These are phyloP conservation scores for Catenaria anguillulae DNA, from an alignment of 371 early-diverging fungal genomes.

Conservation along the genomic window DNA sequence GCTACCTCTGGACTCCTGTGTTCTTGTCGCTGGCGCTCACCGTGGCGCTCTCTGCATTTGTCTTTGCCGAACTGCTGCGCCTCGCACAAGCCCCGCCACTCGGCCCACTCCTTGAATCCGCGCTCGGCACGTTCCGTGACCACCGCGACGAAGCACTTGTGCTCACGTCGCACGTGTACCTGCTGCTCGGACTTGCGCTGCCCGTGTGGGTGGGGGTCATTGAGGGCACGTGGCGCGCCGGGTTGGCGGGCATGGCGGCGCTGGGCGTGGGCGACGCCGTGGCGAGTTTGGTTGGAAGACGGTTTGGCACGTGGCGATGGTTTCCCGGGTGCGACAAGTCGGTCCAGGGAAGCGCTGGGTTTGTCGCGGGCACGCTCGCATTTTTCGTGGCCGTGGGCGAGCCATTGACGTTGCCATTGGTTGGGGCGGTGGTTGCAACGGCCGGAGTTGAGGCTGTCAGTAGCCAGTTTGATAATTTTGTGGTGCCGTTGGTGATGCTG, in stretches of 20 bases:
- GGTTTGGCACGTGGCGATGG: neutral
- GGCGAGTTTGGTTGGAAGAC: neutral
- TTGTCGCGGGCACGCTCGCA: constrained; percentile 1
- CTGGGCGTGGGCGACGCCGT: constrained; percentile 6
- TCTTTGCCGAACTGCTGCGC: constrained; percentile 6
- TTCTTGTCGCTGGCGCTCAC: constrained; percentile 6
- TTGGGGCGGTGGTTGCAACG: neutral
- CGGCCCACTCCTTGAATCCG: neutral
- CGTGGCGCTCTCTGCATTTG: constrained; percentile 7
- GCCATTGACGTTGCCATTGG: neutral
- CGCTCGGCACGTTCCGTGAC: constrained; percentile 6
- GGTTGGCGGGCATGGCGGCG: constrained; percentile 3
- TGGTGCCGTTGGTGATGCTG: constrained; percentile 8
- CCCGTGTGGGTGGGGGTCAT: constrained; percentile 7
- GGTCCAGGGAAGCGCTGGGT: neutral
- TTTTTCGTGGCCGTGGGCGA: neutral
- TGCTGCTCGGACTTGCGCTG: constrained; percentile 2
- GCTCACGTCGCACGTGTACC: constrained; percentile 6
- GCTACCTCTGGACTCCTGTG: constrained; percentile 4
- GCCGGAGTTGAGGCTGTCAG: no score
- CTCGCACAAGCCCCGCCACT: constrained; percentile 4
- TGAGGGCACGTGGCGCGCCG: neutral
- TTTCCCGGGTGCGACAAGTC: neutral
- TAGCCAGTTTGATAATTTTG: constrained; percentile 9
- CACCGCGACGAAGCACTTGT: constrained; percentile 2